Conservation (phyloP, 2,329 filamentous ascomycete species). For the Aureobasidium sp. region DNA sequence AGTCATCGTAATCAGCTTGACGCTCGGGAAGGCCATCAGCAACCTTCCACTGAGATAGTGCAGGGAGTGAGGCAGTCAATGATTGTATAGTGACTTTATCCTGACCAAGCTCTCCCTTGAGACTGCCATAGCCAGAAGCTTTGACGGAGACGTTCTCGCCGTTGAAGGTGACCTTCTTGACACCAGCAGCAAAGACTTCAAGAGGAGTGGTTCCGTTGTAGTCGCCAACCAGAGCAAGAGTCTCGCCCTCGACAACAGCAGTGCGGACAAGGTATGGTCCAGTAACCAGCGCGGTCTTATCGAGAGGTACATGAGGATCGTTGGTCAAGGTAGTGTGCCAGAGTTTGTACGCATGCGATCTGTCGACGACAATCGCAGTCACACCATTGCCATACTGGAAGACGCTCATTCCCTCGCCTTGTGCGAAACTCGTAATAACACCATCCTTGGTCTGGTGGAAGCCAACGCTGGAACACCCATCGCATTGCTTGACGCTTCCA, state of each 20-base stretch:
- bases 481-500: slow-evolving; percentile 19
- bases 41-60: slow-evolving; percentile 39
- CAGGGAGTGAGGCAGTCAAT: slow-evolving; percentile 27
- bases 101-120: slow-evolving; percentile 25
- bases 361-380: slow-evolving; percentile 45
- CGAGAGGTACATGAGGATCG: slow-evolving; percentile 36
- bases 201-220: slow-evolving; percentile 28
- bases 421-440: slow-evolving; percentile 21
- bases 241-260: slow-evolving; percentile 29
- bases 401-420: slow-evolving; percentile 22
- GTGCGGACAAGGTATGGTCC: slow-evolving; percentile 34
- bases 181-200: slow-evolving; percentile 31
- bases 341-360: slow-evolving; percentile 46
- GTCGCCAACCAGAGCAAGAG: slow-evolving; percentile 28
- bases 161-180: slow-evolving; percentile 31
- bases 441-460: slow-evolving; percentile 29
- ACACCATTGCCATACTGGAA: slow-evolving; percentile 43
- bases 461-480: slow-evolving; percentile 34
- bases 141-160: slow-evolving; percentile 24
- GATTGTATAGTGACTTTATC: slow-evolving; percentile 18
- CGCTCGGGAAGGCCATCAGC: slow-evolving; percentile 43
- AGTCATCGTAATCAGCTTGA: slow-evolving; percentile 34
- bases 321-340: slow-evolving; percentile 43
- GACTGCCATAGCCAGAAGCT: slow-evolving; percentile 28
- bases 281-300: slow-evolving; percentile 27